Conservation (phyloP, 345 rosid species). For the Raphanus sativus region DNA sequence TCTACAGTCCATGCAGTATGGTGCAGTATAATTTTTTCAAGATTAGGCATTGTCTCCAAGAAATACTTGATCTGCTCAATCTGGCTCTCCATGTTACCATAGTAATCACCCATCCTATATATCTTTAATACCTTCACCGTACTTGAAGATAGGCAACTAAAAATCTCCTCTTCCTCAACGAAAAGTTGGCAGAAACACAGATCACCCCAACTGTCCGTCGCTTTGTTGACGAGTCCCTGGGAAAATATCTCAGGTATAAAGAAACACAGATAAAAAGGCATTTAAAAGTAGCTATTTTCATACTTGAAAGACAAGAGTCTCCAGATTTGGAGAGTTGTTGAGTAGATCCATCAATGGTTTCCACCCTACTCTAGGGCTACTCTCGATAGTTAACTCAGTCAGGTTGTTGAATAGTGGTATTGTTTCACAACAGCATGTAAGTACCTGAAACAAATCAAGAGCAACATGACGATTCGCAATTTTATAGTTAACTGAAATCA, state of each 20-base stretch:
- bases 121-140: constrained; percentile 7
- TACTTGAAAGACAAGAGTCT: constrained; percentile 16
- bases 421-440: background rate
- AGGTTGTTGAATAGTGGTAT: constrained; percentile 4
- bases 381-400: constrained; percentile 6
- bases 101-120: background rate
- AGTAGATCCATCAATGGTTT: background rate
- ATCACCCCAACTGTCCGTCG: background rate
- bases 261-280: background rate
- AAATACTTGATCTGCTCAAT: background rate
- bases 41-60: constrained; percentile 9
- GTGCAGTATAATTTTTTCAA: background rate
- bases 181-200: too few relatives aligned
- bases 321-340: constrained; percentile 16
- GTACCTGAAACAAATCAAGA: constrained; percentile 17
- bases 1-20: background rate
- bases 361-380: background rate
- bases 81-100: background rate
- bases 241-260: background rate
- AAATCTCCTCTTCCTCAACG: background rate
- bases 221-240: constrained; percentile 14
- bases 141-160: background rate
- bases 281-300: background rate
- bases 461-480: background rate
- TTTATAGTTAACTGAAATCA: too few relatives aligned